Percentiles rank a stretch among this genome's conserved stretches.
Evolutionary conservation across 2,329 filamentous ascomycete genomes (phyloP).

Genomic region (Phoma herbarum): DNA sequence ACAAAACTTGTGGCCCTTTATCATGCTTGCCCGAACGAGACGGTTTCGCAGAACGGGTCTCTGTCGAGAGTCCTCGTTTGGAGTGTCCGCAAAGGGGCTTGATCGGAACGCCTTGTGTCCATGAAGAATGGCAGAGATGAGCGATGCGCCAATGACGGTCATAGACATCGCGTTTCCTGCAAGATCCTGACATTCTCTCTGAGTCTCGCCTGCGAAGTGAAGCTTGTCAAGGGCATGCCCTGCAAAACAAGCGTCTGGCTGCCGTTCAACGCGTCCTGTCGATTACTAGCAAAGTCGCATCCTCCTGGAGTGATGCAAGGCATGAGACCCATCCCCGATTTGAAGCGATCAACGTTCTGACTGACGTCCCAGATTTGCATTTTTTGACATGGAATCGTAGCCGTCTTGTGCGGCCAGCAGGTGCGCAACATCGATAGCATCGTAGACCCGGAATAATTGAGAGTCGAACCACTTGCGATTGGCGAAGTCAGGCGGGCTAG

Average conservation of each 20-base stretch:
- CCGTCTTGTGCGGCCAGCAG: constrained; percentile 59
- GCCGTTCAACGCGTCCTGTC: constrained; percentile 68
- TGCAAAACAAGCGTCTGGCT: constrained; percentile 72
- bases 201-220: constrained; percentile 68
- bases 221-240: constrained; percentile 72
- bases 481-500: constrained; percentile 63
- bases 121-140: constrained; percentile 66
- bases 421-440: constrained; percentile 71
- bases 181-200: constrained; percentile 69
- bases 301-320: constrained; percentile 75
- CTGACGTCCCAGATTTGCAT: constrained; percentile 68
- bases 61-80: neutral
- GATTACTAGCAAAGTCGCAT: constrained; percentile 67
- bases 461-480: constrained; percentile 60
- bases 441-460: constrained; percentile 68
- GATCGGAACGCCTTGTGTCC: constrained; percentile 25
- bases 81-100: neutral
- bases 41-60: neutral
- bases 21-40: neutral
- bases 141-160: constrained; percentile 72
- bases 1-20: neutral
- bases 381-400: constrained; percentile 69
- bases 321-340: constrained; percentile 64
- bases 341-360: constrained; percentile 74
- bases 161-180: constrained; percentile 84